Base-by-base conservation (phyloP, 2,329 filamentous ascomycete species). In the Cladosporium colombiae region DNA sequence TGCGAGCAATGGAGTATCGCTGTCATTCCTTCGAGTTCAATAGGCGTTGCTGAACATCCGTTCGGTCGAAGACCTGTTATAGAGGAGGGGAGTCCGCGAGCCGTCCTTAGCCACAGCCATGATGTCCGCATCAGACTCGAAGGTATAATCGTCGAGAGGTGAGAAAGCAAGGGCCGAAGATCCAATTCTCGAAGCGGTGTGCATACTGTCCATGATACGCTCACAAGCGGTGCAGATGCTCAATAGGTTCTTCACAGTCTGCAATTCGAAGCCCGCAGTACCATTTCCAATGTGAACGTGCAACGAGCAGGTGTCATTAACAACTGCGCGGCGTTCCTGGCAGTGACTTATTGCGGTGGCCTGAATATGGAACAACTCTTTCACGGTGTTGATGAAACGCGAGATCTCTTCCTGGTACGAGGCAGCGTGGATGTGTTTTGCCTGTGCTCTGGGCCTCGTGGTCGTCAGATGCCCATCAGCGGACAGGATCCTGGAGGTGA, bases 211-310 rank as follows among this genome's bases (percentile, higher is more conserved):
- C 23, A 71, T 40, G 25, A 25, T 16, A 10, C 68, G 61, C 52
- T 70, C 70, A 46, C 69, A 70, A 14, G 69, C 69, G 6, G 67
- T 69, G 27, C 35, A 40, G 37, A 71, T 18, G 49, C 68, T 64
- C 7, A 69, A 23, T 2, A 72, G 29, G 16, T 67, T 69, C 65
- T 71, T 71, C 4, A 65, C 68, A 2, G 65, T 65, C 14, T 60
- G 49, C 2, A 72, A 29, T 1, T 69, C 62, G 25, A 70, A 61
- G 16, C 33, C 25, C 18, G 23, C 8, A n/a, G 21, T 23, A 37
- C 50, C 58, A 33, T 64, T 52, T 33, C 67, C 71, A 23, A 71
- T 53, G 62, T 71, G 71, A 4, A 72, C 65, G 61, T 72, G 71
- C 29, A 71, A 27, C 23, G 66, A 67, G 37, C 56, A 59, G 14